Evolutionary conservation across 495 filamentous ascomycete genomes (phyloP), one percentile per base, ranked within the genome.

Genomic region (Xylaria grammica): DNA sequence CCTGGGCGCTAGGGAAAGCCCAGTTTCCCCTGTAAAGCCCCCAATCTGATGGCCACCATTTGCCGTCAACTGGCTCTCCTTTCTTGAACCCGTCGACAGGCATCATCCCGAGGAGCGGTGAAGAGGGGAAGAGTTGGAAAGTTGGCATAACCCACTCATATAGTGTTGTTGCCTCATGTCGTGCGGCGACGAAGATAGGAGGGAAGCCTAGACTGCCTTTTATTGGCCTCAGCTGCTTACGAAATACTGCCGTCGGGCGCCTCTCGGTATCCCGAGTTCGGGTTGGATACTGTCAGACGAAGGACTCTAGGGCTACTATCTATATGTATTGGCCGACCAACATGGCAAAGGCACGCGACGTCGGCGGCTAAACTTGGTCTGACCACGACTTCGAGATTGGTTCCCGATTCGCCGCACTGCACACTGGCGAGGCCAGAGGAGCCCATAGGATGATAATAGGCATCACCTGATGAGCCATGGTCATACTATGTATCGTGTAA

Each of bases 141-240:
- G 45, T 48, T 26, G 45, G 22, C 19, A 10, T 48, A 3, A 6
- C 20, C 22, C 19, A 22, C 11, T 17, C 5, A 48, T 22, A 13
- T 11, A 49, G 19, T 17, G 13, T 20, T 30, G 20, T 30, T 8
- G 58, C 32, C 58, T 29, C 17, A 46, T 27, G 45, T 29, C 15
- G 45, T 42, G 42, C 56, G 29, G 56, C 27, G 42, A 59, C 1
- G 27, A 26, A 13, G 24, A 32, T 24, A 9, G 30, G 45, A 60
- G 30, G 45, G 15, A 13, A 27, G n/a, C n/a, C n/a, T 6, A 19
- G 15, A 42, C 26, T 40, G 10, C 45, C 10, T 17, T 51, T 34
- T 60, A 29, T 13, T 50, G 45, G 44, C 45, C 22, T 60, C 42
- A 24, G 32, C 32, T 40, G 58, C 44, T 60, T 60, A 60, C 45